phyloP scores from a whole-genome alignment of 2,329 filamentous ascomycete genomes.

The Diplodia scrobiculata region DNA sequence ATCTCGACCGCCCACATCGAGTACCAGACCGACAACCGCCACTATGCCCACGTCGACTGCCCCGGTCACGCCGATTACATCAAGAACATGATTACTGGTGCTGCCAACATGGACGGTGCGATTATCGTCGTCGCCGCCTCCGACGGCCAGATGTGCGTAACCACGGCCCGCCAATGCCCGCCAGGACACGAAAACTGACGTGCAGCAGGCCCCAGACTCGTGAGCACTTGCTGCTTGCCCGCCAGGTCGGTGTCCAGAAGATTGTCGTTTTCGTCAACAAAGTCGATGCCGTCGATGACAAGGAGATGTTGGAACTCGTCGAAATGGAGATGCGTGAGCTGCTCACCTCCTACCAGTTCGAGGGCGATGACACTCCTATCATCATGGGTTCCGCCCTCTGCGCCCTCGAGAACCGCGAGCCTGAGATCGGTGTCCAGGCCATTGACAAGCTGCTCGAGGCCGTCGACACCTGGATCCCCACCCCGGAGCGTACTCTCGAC shows the following conservation, averaged over 20 bases:
- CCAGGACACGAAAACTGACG: neutral
- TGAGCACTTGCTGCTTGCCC: slow-evolving; percentile 95
- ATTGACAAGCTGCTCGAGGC: slow-evolving; percentile 89
- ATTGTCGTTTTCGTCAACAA: slow-evolving; percentile 99
- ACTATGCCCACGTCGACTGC: slow-evolving; percentile 99
- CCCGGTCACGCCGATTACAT: slow-evolving; percentile 99
- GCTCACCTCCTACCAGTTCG: slow-evolving; percentile 87
- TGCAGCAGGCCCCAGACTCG: slow-evolving; percentile 78
- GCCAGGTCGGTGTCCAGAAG: slow-evolving; percentile 96
- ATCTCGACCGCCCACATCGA: slow-evolving; percentile 98
- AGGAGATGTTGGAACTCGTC: slow-evolving; percentile 99
- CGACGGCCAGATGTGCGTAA: slow-evolving; percentile 85
- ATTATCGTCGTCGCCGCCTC: slow-evolving; percentile 98
- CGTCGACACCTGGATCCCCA: slow-evolving; percentile 95
- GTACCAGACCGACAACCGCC: slow-evolving; percentile 88
- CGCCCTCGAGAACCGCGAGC: slow-evolving; percentile 81
- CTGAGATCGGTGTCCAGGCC: slow-evolving; percentile 82
- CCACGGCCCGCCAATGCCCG: neutral
- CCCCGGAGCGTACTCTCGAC: slow-evolving; percentile 87
- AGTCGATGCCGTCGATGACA: slow-evolving; percentile 94
- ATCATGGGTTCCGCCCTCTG: slow-evolving; percentile 96
- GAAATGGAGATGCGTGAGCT: slow-evolving; percentile 99
- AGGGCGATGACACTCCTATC: slow-evolving; percentile 96
- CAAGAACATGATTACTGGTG: slow-evolving; percentile 99
- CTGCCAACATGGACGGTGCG: slow-evolving; percentile 98